Percentiles rank a stretch among this genome's conserved stretches.
Conservation (phyloP, 1,284 basidiomycete species). For the Irpex sp. region DNA sequence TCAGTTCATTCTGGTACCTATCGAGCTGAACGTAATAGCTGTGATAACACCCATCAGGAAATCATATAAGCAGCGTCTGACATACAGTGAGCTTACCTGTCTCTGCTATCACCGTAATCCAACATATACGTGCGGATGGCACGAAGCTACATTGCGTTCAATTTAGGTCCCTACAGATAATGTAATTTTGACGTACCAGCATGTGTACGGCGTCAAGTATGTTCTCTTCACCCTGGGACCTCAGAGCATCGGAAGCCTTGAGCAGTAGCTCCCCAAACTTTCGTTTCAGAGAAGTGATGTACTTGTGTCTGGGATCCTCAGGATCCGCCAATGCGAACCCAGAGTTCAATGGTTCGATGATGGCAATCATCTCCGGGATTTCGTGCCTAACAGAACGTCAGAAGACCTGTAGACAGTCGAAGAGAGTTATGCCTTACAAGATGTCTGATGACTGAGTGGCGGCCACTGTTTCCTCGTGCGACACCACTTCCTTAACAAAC, state of each 20-base stretch:
- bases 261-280: constrained; percentile 74
- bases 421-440: constrained; percentile 37
- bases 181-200: constrained; percentile 42
- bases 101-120: constrained; percentile 67
- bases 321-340: constrained; percentile 72
- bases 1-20: constrained; percentile 58
- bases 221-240: constrained; percentile 77
- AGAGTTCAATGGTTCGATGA: constrained; percentile 52
- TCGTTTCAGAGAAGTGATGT: constrained; percentile 55
- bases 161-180: constrained; percentile 1
- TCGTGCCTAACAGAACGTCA: constrained; percentile 42
- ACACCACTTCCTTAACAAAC: constrained; percentile 48
- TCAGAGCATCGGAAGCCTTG: constrained; percentile 63
- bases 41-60: constrained; percentile 1
- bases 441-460: constrained; percentile 53
- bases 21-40: constrained; percentile 61
- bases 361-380: constrained; percentile 71
- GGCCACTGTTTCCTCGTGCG: constrained; percentile 37
- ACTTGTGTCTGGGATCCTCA: constrained; percentile 63
- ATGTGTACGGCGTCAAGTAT: constrained; percentile 83
- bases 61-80: neutral
- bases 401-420: neutral
- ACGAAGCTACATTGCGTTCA: constrained; percentile 40
- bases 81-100: constrained; percentile 43
- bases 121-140: constrained; percentile 64